Conservation (phyloP, 768 basidiomycete genomes). For the Boletus coccyginus region DNA sequence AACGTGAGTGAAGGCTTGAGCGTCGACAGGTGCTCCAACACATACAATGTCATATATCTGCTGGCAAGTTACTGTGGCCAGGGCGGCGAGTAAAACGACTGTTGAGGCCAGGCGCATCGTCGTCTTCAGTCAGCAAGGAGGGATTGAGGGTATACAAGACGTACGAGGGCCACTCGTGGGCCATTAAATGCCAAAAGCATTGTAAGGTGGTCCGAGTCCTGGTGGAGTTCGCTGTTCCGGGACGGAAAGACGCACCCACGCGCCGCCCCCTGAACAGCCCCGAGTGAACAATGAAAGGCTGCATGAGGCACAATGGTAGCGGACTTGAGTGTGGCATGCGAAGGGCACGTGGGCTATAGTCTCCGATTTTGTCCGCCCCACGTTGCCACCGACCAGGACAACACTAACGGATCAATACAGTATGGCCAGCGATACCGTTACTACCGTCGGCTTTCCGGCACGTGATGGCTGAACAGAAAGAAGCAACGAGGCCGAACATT, state of each 20-base stretch:
- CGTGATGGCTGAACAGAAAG: neutral
- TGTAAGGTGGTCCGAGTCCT: slow-evolving; percentile 2
- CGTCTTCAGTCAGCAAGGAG: neutral
- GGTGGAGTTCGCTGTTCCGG: neutral
- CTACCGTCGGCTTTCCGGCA: neutral
- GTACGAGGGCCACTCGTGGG: neutral
- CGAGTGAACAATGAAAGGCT: neutral
- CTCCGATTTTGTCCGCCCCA: neutral
- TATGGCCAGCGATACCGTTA: neutral
- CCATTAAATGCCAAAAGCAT: slow-evolving; percentile 17
- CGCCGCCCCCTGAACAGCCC: neutral
- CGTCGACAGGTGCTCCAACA: neutral
- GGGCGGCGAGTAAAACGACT: slow-evolving; percentile 14
- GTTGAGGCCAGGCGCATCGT: slow-evolving; percentile 19
- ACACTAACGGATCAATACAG: too few relatives aligned
- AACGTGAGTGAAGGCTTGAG: neutral
- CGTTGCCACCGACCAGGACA: neutral
- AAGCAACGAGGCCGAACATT: neutral
- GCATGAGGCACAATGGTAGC: neutral
- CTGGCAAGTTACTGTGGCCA: slow-evolving; percentile 37
- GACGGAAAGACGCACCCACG: neutral
- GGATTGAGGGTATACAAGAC: slow-evolving; percentile 3
- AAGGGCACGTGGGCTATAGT: neutral
- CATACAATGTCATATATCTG: slow-evolving; percentile 56
- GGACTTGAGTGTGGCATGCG: neutral